Evolutionary conservation across 1,284 basidiomycete genomes (phyloP).

Genomic region (Pisolithus thermaeus): DNA sequence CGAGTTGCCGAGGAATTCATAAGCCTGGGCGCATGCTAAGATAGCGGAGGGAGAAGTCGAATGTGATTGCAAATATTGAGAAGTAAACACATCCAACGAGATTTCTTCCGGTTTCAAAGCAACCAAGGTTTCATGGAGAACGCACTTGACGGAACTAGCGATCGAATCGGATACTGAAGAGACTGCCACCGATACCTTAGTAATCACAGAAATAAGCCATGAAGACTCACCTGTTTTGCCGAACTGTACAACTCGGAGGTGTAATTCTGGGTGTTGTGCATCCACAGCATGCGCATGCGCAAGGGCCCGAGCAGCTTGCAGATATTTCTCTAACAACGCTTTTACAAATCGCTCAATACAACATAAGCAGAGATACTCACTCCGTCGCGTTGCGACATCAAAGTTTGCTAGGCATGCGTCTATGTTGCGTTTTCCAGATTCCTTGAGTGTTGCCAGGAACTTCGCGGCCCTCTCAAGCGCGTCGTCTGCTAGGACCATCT

Average conservation of each 20-base stretch:
- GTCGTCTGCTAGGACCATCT: conserved; percentile 59
- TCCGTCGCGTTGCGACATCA: conserved; percentile 71
- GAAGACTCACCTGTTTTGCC: conserved; percentile 42
- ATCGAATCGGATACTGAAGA: conserved; percentile 36
- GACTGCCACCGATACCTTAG: conserved; percentile 26
- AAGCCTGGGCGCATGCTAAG: conserved; percentile 56
- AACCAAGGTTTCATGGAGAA: conserved; percentile 42
- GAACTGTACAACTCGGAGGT: conserved; percentile 67
- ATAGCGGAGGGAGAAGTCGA: conserved; percentile 46
- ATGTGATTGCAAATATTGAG: conserved; percentile 67
- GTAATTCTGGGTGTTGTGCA: conserved; percentile 60
- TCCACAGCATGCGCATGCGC: conserved; percentile 53
- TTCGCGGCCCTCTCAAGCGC: conserved; percentile 77
- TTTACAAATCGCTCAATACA: neutral
- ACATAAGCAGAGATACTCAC: conserved; percentile 37
- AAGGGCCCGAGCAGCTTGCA: conserved; percentile 76
- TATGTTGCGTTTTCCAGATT: conserved; percentile 46
- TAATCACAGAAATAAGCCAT: neutral
- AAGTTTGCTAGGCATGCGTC: conserved; percentile 75
- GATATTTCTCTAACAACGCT: conserved; percentile 58
- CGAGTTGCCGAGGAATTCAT: conserved; percentile 41
- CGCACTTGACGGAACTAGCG: conserved; percentile 35
- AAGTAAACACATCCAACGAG: conserved; percentile 62
- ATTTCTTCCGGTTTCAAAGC: conserved; percentile 53
- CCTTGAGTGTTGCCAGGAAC: conserved; percentile 64